phyloP scores from a whole-genome alignment of 1,284 basidiomycete species.

The Phylloboletellus chloephorus region DNA sequence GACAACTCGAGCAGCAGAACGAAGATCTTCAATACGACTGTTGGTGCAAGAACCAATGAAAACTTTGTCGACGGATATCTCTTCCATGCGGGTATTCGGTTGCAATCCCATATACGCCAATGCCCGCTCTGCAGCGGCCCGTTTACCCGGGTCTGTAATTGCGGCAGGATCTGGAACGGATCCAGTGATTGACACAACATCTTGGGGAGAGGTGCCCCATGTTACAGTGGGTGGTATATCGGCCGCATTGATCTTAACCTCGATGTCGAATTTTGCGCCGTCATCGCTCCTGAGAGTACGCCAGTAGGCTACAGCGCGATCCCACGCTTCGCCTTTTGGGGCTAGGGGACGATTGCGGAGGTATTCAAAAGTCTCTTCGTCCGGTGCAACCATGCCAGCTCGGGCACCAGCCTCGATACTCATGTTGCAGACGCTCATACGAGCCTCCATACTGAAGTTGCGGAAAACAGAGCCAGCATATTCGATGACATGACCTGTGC shows the following conservation, averaged over 20 bases:
- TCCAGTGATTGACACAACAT: constrained; percentile 86
- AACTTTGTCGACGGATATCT: constrained; percentile 86
- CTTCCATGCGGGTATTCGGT: constrained; percentile 80
- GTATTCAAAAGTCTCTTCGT: constrained; percentile 88
- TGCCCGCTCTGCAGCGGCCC: constrained; percentile 73
- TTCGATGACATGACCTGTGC: constrained; percentile 90
- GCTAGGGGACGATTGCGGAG: constrained; percentile 82
- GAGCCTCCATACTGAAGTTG: constrained; percentile 88
- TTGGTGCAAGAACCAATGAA: constrained; percentile 98
- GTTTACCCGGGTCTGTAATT: constrained; percentile 63
- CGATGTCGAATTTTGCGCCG: constrained; percentile 86
- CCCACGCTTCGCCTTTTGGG: constrained; percentile 88
- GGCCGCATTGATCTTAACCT: constrained; percentile 79
- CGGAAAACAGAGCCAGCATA: constrained; percentile 91
- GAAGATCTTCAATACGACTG: constrained; percentile 92
- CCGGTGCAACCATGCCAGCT: constrained; percentile 93
- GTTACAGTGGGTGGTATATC: constrained; percentile 94
- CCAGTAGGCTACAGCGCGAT: constrained; percentile 87
- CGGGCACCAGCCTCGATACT: constrained; percentile 95
- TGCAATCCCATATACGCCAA: constrained; percentile 90
- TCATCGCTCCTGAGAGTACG: constrained; percentile 80
- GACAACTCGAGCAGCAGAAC: constrained; percentile 76
- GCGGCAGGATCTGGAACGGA: constrained; percentile 76
- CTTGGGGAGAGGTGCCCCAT: constrained; percentile 96
- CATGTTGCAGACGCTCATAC: constrained; percentile 99